phyloP scores from a whole-genome alignment of 345 rosid species.

The Syzygium oleosum region DNA sequence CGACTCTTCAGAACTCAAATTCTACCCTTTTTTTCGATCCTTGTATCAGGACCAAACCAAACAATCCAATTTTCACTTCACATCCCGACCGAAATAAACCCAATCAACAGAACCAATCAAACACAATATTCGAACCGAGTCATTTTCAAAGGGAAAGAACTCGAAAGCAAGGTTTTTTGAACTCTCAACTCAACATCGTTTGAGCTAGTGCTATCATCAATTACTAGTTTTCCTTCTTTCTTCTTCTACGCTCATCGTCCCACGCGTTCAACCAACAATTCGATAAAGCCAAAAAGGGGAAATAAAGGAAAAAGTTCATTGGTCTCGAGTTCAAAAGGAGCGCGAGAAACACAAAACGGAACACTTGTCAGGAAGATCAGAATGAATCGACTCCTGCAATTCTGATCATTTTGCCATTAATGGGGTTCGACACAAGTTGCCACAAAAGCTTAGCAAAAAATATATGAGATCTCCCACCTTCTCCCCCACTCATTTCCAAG shows the following conservation, averaged over 20 bases:
- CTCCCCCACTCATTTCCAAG: not conserved
- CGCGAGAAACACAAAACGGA: not conserved
- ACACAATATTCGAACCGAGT: not conserved
- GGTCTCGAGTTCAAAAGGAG: not conserved
- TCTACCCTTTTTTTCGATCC: not conserved
- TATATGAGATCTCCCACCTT: not conserved
- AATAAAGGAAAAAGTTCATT: not conserved
- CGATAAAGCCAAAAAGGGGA: too few relatives aligned
- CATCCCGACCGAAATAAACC: not conserved
- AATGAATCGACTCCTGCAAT: not conserved
- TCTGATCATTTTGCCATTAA: not conserved
- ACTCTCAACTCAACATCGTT: not conserved
- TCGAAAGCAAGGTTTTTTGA: not conserved
- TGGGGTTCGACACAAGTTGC: not conserved
- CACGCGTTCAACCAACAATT: not conserved
- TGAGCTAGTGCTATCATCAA: not conserved
- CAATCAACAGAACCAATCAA: not conserved
- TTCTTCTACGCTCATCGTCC: not conserved
- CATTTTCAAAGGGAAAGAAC: not conserved
- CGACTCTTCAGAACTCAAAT: not conserved
- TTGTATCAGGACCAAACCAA: not conserved
- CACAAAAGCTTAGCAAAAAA: not conserved
- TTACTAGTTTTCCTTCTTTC: not conserved
- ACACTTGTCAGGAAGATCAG: not conserved
- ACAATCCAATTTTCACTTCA: accelerated